Evolutionary conservation across 768 basidiomycete species (phyloP).

Genomic region (Tulasnella sp.): DNA sequence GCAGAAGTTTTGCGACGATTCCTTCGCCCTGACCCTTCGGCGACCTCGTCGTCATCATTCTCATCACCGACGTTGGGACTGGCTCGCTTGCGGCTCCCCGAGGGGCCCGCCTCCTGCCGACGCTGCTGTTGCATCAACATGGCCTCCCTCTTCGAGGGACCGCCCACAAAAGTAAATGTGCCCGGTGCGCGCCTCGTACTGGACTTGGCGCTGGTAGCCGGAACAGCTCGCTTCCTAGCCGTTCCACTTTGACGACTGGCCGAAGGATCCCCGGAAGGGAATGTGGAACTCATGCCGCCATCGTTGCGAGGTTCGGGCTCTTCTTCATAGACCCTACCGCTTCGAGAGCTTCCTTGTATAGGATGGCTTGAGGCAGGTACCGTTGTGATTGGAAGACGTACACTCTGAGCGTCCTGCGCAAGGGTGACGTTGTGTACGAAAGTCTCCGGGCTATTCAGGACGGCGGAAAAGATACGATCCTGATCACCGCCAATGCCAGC

Average conservation of each 20-base stretch:
- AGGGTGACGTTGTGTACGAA: not conserved
- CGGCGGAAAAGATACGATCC: not conserved
- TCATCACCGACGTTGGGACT: not conserved
- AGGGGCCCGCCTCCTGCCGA: not conserved
- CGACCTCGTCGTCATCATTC: not conserved
- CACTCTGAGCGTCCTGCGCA: not conserved
- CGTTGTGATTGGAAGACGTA: not conserved
- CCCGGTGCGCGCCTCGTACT: conserved; percentile 4
- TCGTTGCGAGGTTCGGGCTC: not conserved
- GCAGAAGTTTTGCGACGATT: not conserved
- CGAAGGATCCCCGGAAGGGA: not conserved
- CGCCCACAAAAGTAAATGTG: conserved; percentile 1
- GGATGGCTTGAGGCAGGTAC: not conserved
- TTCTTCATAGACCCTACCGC: not conserved
- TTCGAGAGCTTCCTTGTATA: not conserved
- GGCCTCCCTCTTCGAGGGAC: conserved; percentile 1
- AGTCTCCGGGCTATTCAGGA: not conserved
- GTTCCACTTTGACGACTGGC: not conserved
- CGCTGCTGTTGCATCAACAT: conserved; percentile 6
- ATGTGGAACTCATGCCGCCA: not conserved
- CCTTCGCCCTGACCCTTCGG: conserved; percentile 10
- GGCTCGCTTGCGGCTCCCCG: conserved; percentile 7
- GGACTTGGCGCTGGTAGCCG: not conserved
- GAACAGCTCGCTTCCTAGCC: not conserved
- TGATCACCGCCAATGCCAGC: not conserved